Conservation (phyloP, 2,329 filamentous ascomycete genomes). For the Fusarium decemcellulare region DNA sequence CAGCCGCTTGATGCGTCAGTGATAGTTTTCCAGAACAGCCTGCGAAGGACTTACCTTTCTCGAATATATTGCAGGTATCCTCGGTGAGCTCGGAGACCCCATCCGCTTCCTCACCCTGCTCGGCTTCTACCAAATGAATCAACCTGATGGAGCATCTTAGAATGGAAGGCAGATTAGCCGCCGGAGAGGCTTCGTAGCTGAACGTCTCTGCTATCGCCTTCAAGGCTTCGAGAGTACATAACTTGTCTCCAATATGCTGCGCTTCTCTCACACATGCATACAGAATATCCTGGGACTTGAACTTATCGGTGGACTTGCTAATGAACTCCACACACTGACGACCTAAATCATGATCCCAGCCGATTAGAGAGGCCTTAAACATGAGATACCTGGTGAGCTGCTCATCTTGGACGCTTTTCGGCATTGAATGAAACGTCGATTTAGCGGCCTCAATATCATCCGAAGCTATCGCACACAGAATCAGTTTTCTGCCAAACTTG, state of each 20-base stretch:
- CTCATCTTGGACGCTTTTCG: constrained; percentile 69
- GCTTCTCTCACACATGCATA: constrained; percentile 88
- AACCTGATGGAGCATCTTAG: constrained; percentile 68
- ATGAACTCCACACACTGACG: constrained; percentile 74
- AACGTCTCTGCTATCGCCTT: constrained; percentile 51
- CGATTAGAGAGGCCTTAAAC: constrained; percentile 79
- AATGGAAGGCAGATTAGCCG: constrained; percentile 53
- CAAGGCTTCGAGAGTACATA: constrained; percentile 63
- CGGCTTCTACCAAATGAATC: constrained; percentile 59
- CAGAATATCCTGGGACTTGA: constrained; percentile 70
- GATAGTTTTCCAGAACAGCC: background rate
- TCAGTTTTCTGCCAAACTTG: constrained; percentile 79
- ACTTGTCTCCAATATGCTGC: constrained; percentile 73
- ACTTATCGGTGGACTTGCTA: constrained; percentile 64
- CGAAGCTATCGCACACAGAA: constrained; percentile 76
- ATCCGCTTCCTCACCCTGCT: constrained; percentile 28
- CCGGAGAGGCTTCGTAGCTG: constrained; percentile 32
- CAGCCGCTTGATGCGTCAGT: constrained; percentile 44
- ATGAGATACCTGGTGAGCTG: constrained; percentile 80
- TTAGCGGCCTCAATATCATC: constrained; percentile 44
- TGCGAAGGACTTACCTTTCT: constrained; percentile 53
- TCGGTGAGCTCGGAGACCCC: constrained; percentile 47
- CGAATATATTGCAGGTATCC: constrained; percentile 69
- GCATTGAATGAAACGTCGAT: constrained; percentile 69
- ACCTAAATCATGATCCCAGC: constrained; percentile 70